Percentiles rank a stretch among this genome's conserved stretches.
These are phyloP conservation scores for Serendipita vermifera DNA, from an alignment of 768 basidiomycete species.

Conservation along the genomic window DNA sequence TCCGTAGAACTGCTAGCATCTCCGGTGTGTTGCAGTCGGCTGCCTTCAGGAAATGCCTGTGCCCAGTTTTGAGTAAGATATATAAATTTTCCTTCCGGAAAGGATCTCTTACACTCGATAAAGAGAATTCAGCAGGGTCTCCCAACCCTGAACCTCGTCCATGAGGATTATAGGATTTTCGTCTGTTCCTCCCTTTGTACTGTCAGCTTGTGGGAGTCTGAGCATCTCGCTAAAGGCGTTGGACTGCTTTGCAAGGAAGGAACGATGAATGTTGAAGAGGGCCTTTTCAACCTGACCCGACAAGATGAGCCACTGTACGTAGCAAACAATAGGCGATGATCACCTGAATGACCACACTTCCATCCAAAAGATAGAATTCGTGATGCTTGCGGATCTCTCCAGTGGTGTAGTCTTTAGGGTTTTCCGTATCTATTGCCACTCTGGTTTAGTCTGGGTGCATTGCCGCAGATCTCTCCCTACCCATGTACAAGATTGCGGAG, in stretches of 20 bases:
- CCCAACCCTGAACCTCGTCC: background rate
- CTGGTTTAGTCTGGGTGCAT: too few species aligned
- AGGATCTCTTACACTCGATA: background rate
- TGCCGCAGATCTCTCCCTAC: too few species aligned
- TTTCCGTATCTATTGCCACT: too few species aligned
- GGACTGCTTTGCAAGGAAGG: slow-evolving; percentile 1
- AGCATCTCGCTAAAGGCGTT: background rate
- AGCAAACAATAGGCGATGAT: background rate
- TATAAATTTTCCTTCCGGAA: too few species aligned
- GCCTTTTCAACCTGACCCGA: slow-evolving; percentile 7
- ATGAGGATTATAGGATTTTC: background rate
- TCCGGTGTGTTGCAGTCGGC: too few species aligned
- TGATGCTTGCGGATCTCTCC: background rate
- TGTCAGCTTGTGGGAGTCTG: background rate
- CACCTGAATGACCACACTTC: background rate
- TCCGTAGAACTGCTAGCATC: too few species aligned
- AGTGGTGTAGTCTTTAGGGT: background rate
- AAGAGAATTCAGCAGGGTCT: background rate
- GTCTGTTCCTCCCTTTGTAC: background rate
- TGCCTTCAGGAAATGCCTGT: background rate
- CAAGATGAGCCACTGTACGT: too few species aligned
- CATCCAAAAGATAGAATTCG: background rate
- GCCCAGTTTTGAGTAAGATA: too few species aligned
- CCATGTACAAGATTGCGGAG: too few species aligned
- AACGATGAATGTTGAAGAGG: background rate